Base-by-base conservation (phyloP, 768 basidiomycete genomes). In the Boletus eberwhitei region DNA sequence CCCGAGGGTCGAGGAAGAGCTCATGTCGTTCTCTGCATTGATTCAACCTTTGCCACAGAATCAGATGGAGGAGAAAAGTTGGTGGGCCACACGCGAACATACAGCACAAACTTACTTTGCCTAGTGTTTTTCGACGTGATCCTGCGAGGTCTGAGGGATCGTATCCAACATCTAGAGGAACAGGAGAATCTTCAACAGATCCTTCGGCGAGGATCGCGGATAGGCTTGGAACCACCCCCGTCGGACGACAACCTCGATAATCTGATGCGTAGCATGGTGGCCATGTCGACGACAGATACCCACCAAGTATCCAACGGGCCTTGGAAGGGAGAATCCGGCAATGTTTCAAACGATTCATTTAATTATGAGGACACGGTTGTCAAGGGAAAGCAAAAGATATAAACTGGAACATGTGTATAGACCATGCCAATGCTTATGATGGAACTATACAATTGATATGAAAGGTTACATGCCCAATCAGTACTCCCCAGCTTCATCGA, bases 191-290 rank as follows among this genome's bases (percentile, higher is more conserved):
- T 79, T 47, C 77, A 77, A 52, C 73, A 73, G 38, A 67, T 68
- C 35, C 60, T 74, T 32, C 67, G 72, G 45, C 70, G 68, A 41
- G 71, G 73, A 34, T 71, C 75, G 8, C 71, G 64, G 43, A 67
- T 75, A 26, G 66, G 67, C 24, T 61, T 67, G 37, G 75, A 75
- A 34, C 69, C 61, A 13, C 59, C 67, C 14, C 72, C 76, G 5
- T 73, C 72, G 12, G 64, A 73, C 17, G 59, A 67, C 39, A 70
- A 74, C 48, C 60, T 79, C 42, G 75, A 77, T 54, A 61, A 53
- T 8, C 66, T 79, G 55, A 74, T 79, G 74, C 70, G 65, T 34
- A 72, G 70, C 50, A 71, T 79, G 66, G 72, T 79, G 70, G 26
- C 49, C 31, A 59, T 59, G 38, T 59, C 70, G n/a, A 54, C 64